A percentile compares a stretch with the other conserved stretches of the same genome.
These are phyloP conservation scores for Pseudopyricularia javanii DNA, from an alignment of 2,329 filamentous ascomycete genomes.

Conservation along the genomic window DNA sequence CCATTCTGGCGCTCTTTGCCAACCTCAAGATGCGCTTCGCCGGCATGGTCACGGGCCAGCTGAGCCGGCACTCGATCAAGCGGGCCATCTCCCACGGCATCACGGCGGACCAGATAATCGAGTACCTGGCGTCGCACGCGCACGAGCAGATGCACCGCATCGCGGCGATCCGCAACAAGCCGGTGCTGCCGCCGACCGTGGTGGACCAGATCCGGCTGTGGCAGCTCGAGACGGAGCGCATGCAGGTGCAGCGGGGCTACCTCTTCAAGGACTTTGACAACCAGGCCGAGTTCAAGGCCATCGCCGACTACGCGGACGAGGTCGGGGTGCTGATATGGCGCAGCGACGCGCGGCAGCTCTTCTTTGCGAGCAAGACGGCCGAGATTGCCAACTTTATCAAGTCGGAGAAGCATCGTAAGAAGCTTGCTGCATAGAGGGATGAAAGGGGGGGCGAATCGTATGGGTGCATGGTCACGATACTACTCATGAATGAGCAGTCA, in stretches of 20 bases:
- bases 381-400: constrained; percentile 75
- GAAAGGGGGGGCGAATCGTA: background rate
- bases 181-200: constrained; percentile 84
- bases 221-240: constrained; percentile 94
- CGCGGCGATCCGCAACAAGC: constrained; percentile 41
- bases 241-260: constrained; percentile 73
- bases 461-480: background rate
- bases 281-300: constrained; percentile 55
- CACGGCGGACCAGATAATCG: constrained; percentile 88
- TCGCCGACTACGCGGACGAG: constrained; percentile 72
- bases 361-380: constrained; percentile 87
- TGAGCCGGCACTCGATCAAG: constrained; percentile 80
- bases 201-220: constrained; percentile 95
- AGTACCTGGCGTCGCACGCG: constrained; percentile 82
- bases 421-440: background rate
- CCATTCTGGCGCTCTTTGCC: constrained; percentile 81
- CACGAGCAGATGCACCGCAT: constrained; percentile 84
- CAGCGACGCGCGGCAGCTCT: constrained; percentile 66
- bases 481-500: no score
- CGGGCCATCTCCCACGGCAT: constrained; percentile 83
- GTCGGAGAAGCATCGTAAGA: constrained; percentile 36
- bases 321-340: constrained; percentile 85
- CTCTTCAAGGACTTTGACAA: constrained; percentile 80
- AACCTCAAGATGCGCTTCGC: constrained; percentile 83
- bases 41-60: constrained; percentile 83